These are phyloP conservation scores for Apiospora koreana DNA, from an alignment of 2,329 filamentous ascomycete genomes.

Conservation along the genomic window DNA sequence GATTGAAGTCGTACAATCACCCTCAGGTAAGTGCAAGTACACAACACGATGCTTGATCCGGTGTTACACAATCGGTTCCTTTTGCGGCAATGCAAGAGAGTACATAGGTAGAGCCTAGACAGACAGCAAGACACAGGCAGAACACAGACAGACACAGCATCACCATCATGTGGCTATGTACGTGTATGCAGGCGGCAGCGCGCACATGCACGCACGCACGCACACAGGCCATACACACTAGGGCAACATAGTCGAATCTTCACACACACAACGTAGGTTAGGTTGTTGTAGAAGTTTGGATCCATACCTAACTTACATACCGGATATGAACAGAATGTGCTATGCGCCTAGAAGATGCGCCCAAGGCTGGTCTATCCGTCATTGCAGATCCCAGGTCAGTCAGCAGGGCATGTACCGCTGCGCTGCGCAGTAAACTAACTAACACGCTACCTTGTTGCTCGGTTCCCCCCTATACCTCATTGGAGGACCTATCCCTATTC, in stretches of 20 bases:
- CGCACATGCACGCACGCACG: not conserved
- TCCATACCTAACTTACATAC: not conserved
- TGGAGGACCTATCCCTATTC: not conserved
- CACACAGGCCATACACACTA: not conserved
- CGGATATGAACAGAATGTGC: not conserved
- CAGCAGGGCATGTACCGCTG: not conserved
- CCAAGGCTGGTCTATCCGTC: not conserved
- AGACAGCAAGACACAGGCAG: not conserved
- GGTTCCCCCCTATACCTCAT: not conserved
- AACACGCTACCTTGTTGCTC: not conserved
- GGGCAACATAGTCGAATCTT: not conserved
- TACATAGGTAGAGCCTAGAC: not conserved
- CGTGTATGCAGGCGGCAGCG: not conserved
- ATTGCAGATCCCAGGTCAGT: not conserved
- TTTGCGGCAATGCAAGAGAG: not conserved
- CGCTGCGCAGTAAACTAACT: not conserved
- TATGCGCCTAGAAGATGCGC: not conserved
- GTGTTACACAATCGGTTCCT: not conserved
- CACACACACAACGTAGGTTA: not conserved
- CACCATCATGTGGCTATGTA: not conserved
- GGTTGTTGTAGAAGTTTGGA: not conserved
- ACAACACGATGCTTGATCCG: not conserved
- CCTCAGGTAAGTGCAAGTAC: not conserved
- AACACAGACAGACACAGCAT: not conserved
- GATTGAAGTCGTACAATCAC: not conserved